Base-by-base conservation (phyloP, 2,329 filamentous ascomycete species). In the Talaromyces sp. region DNA sequence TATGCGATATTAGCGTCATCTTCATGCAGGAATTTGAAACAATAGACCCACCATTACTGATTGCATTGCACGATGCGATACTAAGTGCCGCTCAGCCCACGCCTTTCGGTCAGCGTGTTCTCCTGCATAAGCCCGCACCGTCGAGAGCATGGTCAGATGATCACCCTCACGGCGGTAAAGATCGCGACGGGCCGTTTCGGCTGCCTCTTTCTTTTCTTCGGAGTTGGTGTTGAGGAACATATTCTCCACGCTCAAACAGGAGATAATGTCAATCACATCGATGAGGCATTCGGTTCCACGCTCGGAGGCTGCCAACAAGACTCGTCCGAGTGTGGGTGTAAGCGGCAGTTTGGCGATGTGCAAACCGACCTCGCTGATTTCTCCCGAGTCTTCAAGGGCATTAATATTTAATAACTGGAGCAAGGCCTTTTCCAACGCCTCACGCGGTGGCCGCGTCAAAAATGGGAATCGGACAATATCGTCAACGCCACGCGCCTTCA, bases 401-500 rank as follows among this genome's bases (percentile, higher is more conserved):
- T 87, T 86, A 2, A 99, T 85, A 32, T 88, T 83, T 48, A 91
- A 84, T 0, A 99, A 81, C 49, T 94, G 89, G 5, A 94, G 73
- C 1, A 97, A 77, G 0, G 92, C 91, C 61, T 91, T 91, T 62
- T 93, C 86, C 45, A 97, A 83, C 0, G 89, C 82, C 58, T 95
- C 88, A 2, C 85, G 75, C 8, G 89, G 86, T 0, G 94, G 94
- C 0, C 83, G 82, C 50, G 96, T 91, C 69, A 97, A 86, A 43
- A 97, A 84, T 0, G 93, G 91, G 57, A 99, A 99, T 0, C 81
- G 78, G 17, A 91, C 77, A 2, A 96, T 83, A 66, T 97, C 88
- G 22, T 89, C 81, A 11, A 97, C 86, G 0, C 92, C 91, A 49
- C 91, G 84, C 0, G 93, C 91, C 71, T 96, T 97, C 88, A 99